Conservation (phyloP, 495 filamentous ascomycete genomes). For the Parmelia sp. region DNA sequence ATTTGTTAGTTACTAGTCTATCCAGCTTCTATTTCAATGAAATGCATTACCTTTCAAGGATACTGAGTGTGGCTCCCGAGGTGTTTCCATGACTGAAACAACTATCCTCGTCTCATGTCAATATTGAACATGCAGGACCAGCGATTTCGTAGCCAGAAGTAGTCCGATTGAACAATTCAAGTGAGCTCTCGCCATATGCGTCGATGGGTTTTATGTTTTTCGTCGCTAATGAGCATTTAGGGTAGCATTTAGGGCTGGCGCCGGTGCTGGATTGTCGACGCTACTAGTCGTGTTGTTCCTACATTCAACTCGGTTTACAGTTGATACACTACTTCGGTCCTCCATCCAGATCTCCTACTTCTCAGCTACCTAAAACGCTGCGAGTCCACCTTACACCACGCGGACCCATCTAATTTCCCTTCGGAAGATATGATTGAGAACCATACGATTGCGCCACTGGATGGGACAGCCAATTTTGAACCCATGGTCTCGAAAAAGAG, state of each 20-base stretch:
- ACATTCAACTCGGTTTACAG: not conserved
- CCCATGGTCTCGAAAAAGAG: constrained; percentile 10
- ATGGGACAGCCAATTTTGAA: not conserved
- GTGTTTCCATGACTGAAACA: constrained; percentile 10
- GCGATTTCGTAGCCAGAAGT: not conserved
- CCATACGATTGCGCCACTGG: not conserved
- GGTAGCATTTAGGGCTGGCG: no score
- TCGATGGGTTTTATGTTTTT: not conserved
- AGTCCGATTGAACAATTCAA: not conserved
- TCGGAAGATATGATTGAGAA: not conserved
- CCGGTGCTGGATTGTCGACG: no score
- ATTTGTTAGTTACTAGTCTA: constrained; percentile 30
- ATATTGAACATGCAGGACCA: no score
- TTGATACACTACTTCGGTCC: no score
- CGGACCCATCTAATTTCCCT: no score
- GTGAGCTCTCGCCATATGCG: not conserved
- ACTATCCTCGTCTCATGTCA: not conserved
- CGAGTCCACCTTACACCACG: not conserved
- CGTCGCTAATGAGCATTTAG: no score
- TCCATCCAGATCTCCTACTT: not conserved
- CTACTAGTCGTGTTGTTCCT: no score
- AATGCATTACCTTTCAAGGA: constrained; percentile 67
- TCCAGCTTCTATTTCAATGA: not conserved
- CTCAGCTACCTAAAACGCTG: not conserved
- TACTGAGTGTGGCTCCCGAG: constrained; percentile 72